Percentiles rank a stretch among this genome's conserved stretches.
These are phyloP conservation scores for Andrographis paniculata DNA, from an alignment of 305 asterid genomes.

Conservation along the genomic window DNA sequence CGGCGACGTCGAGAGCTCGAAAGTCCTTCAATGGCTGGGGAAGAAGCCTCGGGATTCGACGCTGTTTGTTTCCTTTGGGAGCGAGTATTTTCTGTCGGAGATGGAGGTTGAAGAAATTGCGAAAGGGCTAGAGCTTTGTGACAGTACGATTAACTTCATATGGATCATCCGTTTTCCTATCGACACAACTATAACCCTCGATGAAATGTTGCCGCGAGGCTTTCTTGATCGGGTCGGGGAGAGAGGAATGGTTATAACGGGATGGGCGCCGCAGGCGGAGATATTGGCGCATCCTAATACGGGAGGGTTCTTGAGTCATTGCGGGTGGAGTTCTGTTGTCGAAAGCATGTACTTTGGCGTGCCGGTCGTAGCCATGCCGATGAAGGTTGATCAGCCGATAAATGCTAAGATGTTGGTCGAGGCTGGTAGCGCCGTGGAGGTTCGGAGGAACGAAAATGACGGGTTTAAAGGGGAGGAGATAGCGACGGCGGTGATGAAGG, in stretches of 20 bases:
- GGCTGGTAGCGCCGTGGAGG: conserved; percentile 27
- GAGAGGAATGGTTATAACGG: conserved; percentile 20
- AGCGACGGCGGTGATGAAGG: conserved; percentile 21
- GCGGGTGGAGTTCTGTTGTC: conserved; percentile 26
- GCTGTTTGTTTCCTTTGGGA: conserved; percentile 7
- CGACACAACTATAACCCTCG: not conserved
- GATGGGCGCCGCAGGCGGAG: conserved; percentile 30
- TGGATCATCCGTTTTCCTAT: conserved; percentile 26
- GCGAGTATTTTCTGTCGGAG: conserved; percentile 7
- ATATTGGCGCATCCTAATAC: conserved; percentile 20
- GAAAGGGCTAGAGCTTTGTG: not conserved
- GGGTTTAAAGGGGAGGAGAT: conserved; percentile 24
- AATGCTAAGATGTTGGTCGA: conserved; percentile 20
- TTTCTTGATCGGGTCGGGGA: conserved; percentile 27
- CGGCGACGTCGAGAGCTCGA: not conserved
- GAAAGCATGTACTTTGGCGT: conserved; percentile 25
- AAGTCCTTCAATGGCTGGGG: conserved; percentile 29
- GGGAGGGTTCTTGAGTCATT: conserved; percentile 24
- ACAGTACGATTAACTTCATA: conserved; percentile 17
- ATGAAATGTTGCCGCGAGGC: conserved; percentile 23
- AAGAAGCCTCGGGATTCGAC: conserved; percentile 5
- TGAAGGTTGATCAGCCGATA: conserved; percentile 17
- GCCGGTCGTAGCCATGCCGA: conserved; percentile 23
- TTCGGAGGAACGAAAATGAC: conserved; percentile 18
- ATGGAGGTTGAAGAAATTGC: not conserved